Base-by-base conservation (phyloP, 2,329 filamentous ascomycete species). In the Penicillium corylophilum region DNA sequence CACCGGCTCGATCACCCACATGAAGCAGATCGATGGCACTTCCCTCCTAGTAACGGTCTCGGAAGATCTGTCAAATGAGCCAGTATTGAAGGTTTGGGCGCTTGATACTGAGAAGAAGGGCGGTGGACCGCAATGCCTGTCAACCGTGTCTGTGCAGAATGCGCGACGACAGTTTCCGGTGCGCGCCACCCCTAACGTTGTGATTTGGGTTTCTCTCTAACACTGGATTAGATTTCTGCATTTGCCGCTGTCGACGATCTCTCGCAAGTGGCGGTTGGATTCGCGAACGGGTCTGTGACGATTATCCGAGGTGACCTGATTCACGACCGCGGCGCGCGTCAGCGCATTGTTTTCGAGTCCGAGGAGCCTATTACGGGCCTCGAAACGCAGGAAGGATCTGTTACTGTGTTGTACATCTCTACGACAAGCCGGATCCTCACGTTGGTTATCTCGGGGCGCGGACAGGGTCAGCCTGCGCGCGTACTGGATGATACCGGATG, bases 61-160 rank as follows among this genome's bases (percentile, higher is more conserved):
- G 74, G 94, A 99, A 73, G 92, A 97, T 65, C 77, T 96, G 46
- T 88, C 88, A 35, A 88, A 83, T 63, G 91, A 97, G 63, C 93
- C 94, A 0, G 82, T 93, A 18, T 74, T 99, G 54, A 97, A 96
- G 71, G 93, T 97, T n/a, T 99, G 94, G 94, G 93, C 90, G 20
- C 79, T 99, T 62, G 92, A 97, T 69, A 95, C 87, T 4, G 90
- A 95, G 61, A 97, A 94, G 81, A 97, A 95, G 80, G 95, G 90
- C 4, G 91, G 91, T 38, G 79, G 87, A 55, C 94, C 94, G 15
- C 89, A 87, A 35, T 97, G 94, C 69, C 80, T 96, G 60, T 95
- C 90, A 67, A 94, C 88, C 1, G 75, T 96, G 46, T 85, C 81
- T 20, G 87, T 99, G 59, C 89, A 91, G 69, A 97, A 97, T 75